Evolutionary conservation across 768 basidiomycete species (phyloP).

Genomic region (Trichaptum fuscoviolaceum): DNA sequence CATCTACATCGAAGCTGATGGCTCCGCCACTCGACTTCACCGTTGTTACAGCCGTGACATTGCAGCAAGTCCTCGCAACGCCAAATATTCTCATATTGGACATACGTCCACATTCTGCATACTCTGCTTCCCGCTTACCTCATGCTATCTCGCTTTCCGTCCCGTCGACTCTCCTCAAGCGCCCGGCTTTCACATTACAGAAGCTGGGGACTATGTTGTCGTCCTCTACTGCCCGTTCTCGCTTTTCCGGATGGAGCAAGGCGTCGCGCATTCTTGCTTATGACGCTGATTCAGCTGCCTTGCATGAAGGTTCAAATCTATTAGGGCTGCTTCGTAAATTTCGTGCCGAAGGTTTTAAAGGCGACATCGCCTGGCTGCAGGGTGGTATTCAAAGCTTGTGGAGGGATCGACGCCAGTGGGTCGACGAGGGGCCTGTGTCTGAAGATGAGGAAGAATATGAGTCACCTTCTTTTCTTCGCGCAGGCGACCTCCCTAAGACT

Average conservation of each 20-base stretch:
- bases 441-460: conserved; percentile 28
- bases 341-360: conserved; percentile 52
- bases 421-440: conserved; percentile 44
- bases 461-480: conserved; percentile 15
- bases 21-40: conserved; percentile 20
- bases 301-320: conserved; percentile 64
- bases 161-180: conserved; percentile 90
- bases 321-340: conserved; percentile 74
- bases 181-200: conserved; percentile 78
- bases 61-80: conserved; percentile 29
- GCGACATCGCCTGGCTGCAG: conserved; percentile 69
- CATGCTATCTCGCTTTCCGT: conserved; percentile 80
- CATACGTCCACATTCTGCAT: conserved; percentile 79
- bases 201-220: conserved; percentile 81
- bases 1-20: conserved; percentile 11
- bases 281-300: conserved; percentile 66
- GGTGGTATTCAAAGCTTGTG: conserved; percentile 79
- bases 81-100: conserved; percentile 68
- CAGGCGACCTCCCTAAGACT: conserved; percentile 24
- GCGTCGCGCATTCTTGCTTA: conserved; percentile 72
- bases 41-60: conserved; percentile 24
- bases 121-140: conserved; percentile 58
- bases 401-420: conserved; percentile 44
- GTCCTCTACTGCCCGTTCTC: conserved; percentile 45
- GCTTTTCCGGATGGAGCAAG: conserved; percentile 55